A percentile compares a stretch with the other conserved stretches of the same genome.
Conservation (phyloP, 2,329 filamentous ascomycete species). For the Sporothrix brunneoviolacea region DNA sequence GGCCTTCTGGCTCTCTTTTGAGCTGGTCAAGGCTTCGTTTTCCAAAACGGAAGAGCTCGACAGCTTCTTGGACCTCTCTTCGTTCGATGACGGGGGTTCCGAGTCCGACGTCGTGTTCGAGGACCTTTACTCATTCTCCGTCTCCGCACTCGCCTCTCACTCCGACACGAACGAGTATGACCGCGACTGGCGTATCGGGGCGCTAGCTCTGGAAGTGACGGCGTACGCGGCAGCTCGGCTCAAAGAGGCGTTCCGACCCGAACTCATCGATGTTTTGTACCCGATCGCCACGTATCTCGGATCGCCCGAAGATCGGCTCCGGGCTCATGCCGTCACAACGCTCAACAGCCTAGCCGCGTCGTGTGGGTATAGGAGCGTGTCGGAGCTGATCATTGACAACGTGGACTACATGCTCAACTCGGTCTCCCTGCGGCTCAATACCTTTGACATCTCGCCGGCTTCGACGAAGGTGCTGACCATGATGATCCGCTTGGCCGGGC, state of each 20-base stretch:
- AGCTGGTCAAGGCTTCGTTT: slow-evolving; percentile 57
- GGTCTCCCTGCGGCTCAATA: slow-evolving; percentile 79
- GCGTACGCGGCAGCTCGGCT: slow-evolving; percentile 67
- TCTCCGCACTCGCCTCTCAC: slow-evolving; percentile 52
- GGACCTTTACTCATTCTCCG: slow-evolving; percentile 64
- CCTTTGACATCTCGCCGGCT: slow-evolving; percentile 85
- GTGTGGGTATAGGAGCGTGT: slow-evolving; percentile 68
- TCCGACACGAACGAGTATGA: slow-evolving; percentile 34
- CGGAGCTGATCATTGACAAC: slow-evolving; percentile 78
- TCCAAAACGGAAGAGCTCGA: slow-evolving; percentile 47
- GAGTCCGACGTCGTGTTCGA: slow-evolving; percentile 43
- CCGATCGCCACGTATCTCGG: slow-evolving; percentile 85
- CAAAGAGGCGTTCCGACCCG: slow-evolving; percentile 64
- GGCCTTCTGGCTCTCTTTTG: slow-evolving; percentile 73
- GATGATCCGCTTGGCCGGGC: slow-evolving; percentile 86
- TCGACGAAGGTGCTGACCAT: slow-evolving; percentile 85
- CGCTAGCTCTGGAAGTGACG: slow-evolving; percentile 73
- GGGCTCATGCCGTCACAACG: slow-evolving; percentile 74
- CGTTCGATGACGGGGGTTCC: slow-evolving; percentile 24
- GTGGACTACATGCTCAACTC: slow-evolving; percentile 97
- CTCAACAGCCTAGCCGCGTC: slow-evolving; percentile 71
- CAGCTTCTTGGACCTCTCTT: slow-evolving; percentile 56
- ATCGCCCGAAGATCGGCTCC: slow-evolving; percentile 59
- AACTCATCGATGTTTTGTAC: slow-evolving; percentile 87
- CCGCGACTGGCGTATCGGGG: slow-evolving; percentile 65